These are phyloP conservation scores for Xylariaceae sp. DNA, from an alignment of 2,329 filamentous ascomycete species.

Conservation along the genomic window DNA sequence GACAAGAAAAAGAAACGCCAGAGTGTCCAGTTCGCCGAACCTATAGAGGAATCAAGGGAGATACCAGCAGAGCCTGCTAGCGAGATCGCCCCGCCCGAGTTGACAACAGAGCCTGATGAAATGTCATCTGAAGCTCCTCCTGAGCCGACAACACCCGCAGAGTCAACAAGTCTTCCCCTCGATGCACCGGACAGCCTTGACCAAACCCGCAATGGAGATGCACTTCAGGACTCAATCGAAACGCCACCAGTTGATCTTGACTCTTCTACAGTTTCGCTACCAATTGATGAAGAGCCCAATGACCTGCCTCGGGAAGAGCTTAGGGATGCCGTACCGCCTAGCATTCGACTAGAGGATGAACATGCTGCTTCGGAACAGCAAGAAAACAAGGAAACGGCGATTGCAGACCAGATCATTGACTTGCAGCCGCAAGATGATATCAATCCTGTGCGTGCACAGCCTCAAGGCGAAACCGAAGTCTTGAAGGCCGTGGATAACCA, in stretches of 20 bases:
- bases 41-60: slow-evolving; percentile 29
- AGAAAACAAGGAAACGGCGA: not conserved
- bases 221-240: not conserved
- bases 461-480: not conserved
- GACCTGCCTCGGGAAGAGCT: not conserved
- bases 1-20: slow-evolving; percentile 37
- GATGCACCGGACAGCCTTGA: not conserved
- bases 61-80: slow-evolving; percentile 14
- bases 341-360: not conserved
- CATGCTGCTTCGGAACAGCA: not conserved
- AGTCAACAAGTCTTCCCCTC: not conserved
- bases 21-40: slow-evolving; percentile 34
- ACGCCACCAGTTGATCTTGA: not conserved
- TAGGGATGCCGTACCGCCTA: not conserved
- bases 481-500: not conserved
- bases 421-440: not conserved
- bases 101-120: slow-evolving; percentile 20
- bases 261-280: slow-evolving; percentile 16
- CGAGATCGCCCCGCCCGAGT: slow-evolving; percentile 15
- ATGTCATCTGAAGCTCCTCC: not conserved
- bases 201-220: not conserved
- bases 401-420: not conserved
- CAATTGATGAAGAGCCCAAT: slow-evolving; percentile 8
- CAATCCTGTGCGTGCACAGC: not conserved
- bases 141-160: not conserved